Evolutionary conservation across 768 basidiomycete genomes (phyloP).

Genomic region (Trametes maxima): DNA sequence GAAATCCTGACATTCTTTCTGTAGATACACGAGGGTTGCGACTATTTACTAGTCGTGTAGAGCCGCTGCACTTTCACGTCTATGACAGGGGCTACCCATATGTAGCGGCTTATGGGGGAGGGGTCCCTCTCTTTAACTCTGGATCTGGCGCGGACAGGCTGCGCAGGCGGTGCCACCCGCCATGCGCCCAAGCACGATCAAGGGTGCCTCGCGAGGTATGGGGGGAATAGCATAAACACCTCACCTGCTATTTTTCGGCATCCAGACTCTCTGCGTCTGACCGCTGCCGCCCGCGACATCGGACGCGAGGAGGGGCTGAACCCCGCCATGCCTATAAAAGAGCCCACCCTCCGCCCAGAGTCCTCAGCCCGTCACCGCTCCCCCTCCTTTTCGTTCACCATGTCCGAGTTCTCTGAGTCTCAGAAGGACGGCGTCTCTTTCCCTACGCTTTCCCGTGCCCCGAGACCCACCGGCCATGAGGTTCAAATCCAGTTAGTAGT

Average conservation of each 20-base stretch:
- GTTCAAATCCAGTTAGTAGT: constrained; percentile 14
- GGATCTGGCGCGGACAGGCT: neutral
- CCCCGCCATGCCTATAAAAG: neutral
- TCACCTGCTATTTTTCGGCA: neutral
- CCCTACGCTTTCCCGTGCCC: neutral
- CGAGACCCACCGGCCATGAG: neutral
- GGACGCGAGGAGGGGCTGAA: neutral
- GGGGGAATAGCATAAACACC: constrained; percentile 16
- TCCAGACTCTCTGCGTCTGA: neutral
- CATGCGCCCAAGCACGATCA: neutral
- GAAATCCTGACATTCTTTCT: too few relatives aligned
- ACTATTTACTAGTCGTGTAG: too few relatives aligned
- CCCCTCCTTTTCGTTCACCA: neutral
- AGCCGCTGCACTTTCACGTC: too few relatives aligned
- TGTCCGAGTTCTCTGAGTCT: neutral
- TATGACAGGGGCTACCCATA: neutral
- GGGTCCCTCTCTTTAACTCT: too few relatives aligned
- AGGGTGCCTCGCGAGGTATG: neutral
- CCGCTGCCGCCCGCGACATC: neutral
- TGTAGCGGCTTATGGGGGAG: too few relatives aligned
- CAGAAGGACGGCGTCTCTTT: neutral
- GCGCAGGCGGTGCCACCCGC: neutral
- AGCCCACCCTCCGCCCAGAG: neutral
- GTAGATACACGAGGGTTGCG: too few relatives aligned
- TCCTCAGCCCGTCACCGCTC: neutral